These are phyloP conservation scores for Chimonanthus salicifolius DNA, from an alignment of 164 flowering plant species.

Conservation along the genomic window DNA sequence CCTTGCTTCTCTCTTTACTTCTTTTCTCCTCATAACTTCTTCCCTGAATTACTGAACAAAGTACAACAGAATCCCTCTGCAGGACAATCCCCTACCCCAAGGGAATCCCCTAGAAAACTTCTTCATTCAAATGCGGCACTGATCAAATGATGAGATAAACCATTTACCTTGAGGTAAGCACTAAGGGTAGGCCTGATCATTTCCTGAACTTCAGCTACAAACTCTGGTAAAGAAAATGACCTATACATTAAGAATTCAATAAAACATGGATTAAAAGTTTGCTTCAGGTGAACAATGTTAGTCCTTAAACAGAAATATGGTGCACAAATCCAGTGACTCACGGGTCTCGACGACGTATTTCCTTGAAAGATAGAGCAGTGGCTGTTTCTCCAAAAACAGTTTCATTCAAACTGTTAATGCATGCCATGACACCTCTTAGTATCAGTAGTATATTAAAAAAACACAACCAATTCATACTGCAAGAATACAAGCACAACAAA, in stretches of 20 bases:
- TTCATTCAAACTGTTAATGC: conserved; percentile 66
- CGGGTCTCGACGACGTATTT: conserved; percentile 92
- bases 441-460: not conserved
- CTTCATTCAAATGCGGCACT: too few relatives aligned
- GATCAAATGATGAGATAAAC: not conserved
- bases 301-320: not conserved
- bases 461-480: not conserved
- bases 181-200: conserved; percentile 63
- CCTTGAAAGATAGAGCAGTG: conserved; percentile 72
- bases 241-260: conserved; percentile 27
- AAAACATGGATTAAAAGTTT: not conserved
- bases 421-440: not conserved
- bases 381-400: conserved; percentile 82
- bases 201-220: conserved; percentile 91
- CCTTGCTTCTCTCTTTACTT: too few relatives aligned
- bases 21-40: too few relatives aligned
- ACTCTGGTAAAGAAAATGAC: conserved; percentile 83
- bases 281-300: not conserved
- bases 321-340: conserved; percentile 26
- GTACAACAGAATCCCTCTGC: too few relatives aligned
- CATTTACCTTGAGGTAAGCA: conserved; percentile 74
- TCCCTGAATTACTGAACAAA: too few relatives aligned
- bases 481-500: too few relatives aligned
- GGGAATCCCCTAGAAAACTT: too few relatives aligned
- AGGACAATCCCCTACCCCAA: too few relatives aligned